Evolutionary conservation across 371 early-diverging fungal species (phyloP), one percentile per base, ranked within the genome.

Genomic region (Zychaea mexicana): DNA sequence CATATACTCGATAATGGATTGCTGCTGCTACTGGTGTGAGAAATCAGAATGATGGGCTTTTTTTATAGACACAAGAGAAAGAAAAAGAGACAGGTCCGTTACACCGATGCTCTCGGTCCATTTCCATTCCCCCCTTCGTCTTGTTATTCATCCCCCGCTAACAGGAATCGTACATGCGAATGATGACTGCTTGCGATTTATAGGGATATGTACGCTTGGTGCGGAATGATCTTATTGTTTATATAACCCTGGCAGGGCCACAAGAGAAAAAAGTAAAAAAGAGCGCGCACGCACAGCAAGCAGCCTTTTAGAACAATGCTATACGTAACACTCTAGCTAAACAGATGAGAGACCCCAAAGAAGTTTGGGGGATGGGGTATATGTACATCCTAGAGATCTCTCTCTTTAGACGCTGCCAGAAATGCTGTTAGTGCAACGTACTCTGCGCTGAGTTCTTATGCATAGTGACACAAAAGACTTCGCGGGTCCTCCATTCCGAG

Each of bases 211-310:
- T 54, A 31, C 19, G 22, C 31, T 9, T 54, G n/a, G 28, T 54
- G 42, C 6, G 42, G 42, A 42, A 42, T 28, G 54, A 54, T 49
- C 49, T 49, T 49, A 49, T 49, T 49, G 49, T 49, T 49, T 49
- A 49, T 19, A 7, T 17, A 42, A 7, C 4, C 3, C 49, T 9
- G 38, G 7, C 21, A 49, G 49, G 49, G 49, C 22, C 49, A 49
- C 49, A 49, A 45, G 17, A 10, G n/a, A 45, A 8, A 33, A 33
- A 8, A 33, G 12, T 33, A 33, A 42, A 12, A 42, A 42, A 12
- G n/a, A 42, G n/a, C 13, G 42, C 22, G 49, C 49, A 24, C 49
- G 49, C 49, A 22, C 9, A n/a, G n/a, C n/a, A n/a, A n/a, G n/a
- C n/a, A n/a, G n/a, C n/a, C n/a, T n/a, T n/a, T n/a, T n/a, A n/a